These are phyloP conservation scores for Pharus latifolius DNA, from an alignment of 176 grass and related monocot genomes.

Conservation along the genomic window DNA sequence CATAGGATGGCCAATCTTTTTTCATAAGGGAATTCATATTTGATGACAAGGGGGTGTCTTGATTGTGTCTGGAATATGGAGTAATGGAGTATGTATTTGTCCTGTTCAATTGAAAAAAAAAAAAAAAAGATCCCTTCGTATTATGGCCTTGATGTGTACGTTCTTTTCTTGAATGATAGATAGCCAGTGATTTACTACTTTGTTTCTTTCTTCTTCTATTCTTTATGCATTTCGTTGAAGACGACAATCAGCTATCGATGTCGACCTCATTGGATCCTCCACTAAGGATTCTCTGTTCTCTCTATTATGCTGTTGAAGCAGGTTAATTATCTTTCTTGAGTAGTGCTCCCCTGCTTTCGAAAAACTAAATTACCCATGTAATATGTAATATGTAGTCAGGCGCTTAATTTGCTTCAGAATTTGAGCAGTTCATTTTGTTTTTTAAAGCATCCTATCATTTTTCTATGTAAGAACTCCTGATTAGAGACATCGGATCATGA, in stretches of 20 bases:
- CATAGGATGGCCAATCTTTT: neutral
- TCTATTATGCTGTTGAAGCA: neutral
- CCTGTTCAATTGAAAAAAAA: slow-evolving; percentile 9
- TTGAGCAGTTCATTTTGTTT: too few species aligned
- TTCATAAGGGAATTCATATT: neutral
- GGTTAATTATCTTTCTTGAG: neutral
- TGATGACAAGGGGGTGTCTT: slow-evolving; percentile 7
- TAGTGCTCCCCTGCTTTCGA: too few species aligned
- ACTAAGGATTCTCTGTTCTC: neutral
- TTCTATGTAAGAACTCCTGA: too few species aligned
- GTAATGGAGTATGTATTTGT: neutral
- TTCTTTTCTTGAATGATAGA: neutral
- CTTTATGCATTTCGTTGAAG: neutral
- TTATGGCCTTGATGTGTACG: neutral
- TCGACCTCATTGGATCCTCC: neutral
- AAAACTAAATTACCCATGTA: too few species aligned
- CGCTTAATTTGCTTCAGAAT: too few species aligned
- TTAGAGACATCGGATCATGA: too few species aligned
- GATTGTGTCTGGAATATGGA: neutral
- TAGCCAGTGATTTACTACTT: neutral
- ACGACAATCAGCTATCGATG: neutral
- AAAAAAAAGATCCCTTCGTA: too few species aligned
- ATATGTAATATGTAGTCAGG: too few species aligned
- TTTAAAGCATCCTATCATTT: too few species aligned
- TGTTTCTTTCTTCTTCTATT: neutral